Evolutionary conservation across 495 filamentous ascomycete species (phyloP), one percentile per base, ranked within the genome.

Genomic region (Penicillium roqueforti): DNA sequence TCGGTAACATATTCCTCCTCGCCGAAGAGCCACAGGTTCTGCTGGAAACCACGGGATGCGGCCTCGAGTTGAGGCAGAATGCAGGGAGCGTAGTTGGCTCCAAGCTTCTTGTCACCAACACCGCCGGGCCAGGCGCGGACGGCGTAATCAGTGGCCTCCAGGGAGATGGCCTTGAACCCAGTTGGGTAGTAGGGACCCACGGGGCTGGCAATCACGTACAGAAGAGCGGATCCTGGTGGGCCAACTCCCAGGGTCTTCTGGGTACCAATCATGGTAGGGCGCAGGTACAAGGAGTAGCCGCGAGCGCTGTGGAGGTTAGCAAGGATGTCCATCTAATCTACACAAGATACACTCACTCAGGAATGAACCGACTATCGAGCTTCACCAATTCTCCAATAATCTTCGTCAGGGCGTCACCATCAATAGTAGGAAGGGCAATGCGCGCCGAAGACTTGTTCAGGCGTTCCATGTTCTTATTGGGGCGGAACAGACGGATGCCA

Each of bases 101-200:
- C 93, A 18, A 98, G 83, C 78, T 98, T 98, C 83, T 91, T 93
- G 75, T 96, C 88, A 61, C 93, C 93, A 8, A 96, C 91, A 62
- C 93, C 93, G 50, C 92, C 92, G 29, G 93, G 93, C 93, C 93
- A 98, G 47, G 93, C 93, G 49, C 93, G 92, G 50, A 97, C 90
- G 48, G 91, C 91, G 72, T 95, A 92, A 71, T 91, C 83, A 16
- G 92, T 95, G 8, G 93, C 92, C 74, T 96, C 92, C 36, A 98
- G 77, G 1, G 88, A 91, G 31, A 97, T 82, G 44, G 95, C 93
- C 74, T 96, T 96, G 84, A 97, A 97, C 37, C 93, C 95, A 8
- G 91, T 93, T 4, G 92, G 93, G 73, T 96, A 97, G 80, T 97
- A 97, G 6, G 95, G 95, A 1, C 95, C 95, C 9, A 98, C 93